Percentiles rank a stretch among this genome's conserved stretches.
Evolutionary conservation across 495 filamentous ascomycete genomes (phyloP).

Genomic region (Haplographium delicatum): DNA sequence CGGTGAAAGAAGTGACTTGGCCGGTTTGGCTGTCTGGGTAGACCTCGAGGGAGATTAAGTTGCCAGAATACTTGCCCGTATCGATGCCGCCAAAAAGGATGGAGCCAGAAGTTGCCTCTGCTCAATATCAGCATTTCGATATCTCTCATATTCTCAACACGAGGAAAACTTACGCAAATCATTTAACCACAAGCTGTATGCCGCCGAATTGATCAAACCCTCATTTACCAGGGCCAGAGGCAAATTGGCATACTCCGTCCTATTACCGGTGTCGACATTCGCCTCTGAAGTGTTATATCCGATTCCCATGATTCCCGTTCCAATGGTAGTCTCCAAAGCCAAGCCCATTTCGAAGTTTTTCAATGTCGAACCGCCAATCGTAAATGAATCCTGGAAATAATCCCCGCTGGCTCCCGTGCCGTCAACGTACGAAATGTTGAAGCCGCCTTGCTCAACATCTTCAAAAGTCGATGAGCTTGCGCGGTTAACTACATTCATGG

Average conservation of each 20-base stretch:
- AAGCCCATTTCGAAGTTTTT: slow-evolving; percentile 79
- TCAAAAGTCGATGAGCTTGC: slow-evolving; percentile 62
- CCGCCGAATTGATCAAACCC: slow-evolving; percentile 69
- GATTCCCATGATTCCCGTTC: slow-evolving; percentile 80
- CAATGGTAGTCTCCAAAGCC: slow-evolving; percentile 62
- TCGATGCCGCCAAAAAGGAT: slow-evolving; percentile 94
- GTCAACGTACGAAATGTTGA: slow-evolving; percentile 87
- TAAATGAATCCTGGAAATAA: slow-evolving; percentile 74
- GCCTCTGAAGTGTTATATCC: slow-evolving; percentile 80
- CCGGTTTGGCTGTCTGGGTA: slow-evolving; percentile 37
- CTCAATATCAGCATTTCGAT: not conserved
- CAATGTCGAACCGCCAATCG: slow-evolving; percentile 61
- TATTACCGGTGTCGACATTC: slow-evolving; percentile 44
- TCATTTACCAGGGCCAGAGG: slow-evolving; percentile 69
- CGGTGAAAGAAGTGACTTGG: slow-evolving; percentile 56
- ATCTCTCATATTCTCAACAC: not conserved
- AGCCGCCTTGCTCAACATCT: slow-evolving; percentile 57
- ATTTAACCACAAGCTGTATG: slow-evolving; percentile 89
- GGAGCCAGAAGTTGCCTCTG: slow-evolving; percentile 60
- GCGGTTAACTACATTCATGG: slow-evolving; percentile 59
- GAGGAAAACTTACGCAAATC: slow-evolving; percentile 50
- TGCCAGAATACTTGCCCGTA: slow-evolving; percentile 73
- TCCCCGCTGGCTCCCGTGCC: slow-evolving; percentile 69
- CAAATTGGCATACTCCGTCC: slow-evolving; percentile 66
- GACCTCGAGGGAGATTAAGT: slow-evolving; percentile 62